Conservation (phyloP, 2,329 filamentous ascomycete genomes). For the Madurella fahalii region DNA sequence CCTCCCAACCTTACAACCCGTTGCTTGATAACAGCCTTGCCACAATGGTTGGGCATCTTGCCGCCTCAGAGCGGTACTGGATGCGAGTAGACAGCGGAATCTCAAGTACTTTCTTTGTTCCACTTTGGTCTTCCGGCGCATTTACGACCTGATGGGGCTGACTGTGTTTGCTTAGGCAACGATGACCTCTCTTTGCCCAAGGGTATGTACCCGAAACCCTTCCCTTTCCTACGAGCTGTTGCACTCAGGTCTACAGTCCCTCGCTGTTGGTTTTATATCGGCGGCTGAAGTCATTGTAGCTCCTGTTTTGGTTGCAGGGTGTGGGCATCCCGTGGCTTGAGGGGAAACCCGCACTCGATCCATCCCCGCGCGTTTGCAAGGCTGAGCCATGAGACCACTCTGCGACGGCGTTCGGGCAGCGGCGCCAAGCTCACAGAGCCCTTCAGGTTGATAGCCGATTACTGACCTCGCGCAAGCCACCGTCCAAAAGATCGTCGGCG, state of each 20-base stretch:
- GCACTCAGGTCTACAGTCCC: not conserved
- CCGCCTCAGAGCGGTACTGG: conserved; percentile 6
- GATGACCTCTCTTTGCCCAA: conserved; percentile 63
- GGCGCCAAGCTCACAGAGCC: not conserved
- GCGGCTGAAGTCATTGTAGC: conserved; percentile 7
- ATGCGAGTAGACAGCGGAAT: not conserved
- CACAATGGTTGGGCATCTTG: not conserved
- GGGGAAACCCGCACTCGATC: not conserved
- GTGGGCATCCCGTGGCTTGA: not conserved
- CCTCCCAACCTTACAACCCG: not conserved
- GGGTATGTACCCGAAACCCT: conserved; percentile 40
- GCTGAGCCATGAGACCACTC: not conserved
- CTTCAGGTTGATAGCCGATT: not conserved
- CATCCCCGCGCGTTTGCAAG: not conserved
- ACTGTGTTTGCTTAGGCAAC: conserved; percentile 44
- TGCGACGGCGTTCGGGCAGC: not conserved
- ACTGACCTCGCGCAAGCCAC: conserved; percentile 49
- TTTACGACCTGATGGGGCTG: conserved; percentile 24
- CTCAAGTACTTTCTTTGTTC: not conserved
- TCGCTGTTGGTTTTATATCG: conserved; percentile 2
- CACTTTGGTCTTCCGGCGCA: not conserved
- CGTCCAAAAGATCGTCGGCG: conserved; percentile 83
- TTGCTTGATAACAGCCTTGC: no score
- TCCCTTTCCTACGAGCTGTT: not conserved
- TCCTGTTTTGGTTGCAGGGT: not conserved